Evolutionary conservation across 2,329 filamentous ascomycete genomes (phyloP).

Genomic region (Aspergillus aculeatinus): DNA sequence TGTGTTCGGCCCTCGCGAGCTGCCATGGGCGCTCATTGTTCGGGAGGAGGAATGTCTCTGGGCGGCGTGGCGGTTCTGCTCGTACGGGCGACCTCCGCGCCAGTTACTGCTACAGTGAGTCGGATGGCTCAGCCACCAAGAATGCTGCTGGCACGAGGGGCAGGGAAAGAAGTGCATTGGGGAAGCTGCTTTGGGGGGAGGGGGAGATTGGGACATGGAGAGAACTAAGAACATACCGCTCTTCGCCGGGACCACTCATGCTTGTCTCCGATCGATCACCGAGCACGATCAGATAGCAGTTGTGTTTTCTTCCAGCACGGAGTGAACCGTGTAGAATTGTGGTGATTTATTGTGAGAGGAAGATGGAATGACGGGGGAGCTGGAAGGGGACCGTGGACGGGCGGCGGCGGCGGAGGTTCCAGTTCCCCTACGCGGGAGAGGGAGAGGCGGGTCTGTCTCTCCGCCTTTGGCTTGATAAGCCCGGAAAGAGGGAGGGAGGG

Average conservation of each 20-base stretch:
- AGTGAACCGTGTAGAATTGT: neutral
- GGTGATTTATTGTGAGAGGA: neutral
- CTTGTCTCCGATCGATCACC: conserved; percentile 15
- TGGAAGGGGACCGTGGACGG: neutral
- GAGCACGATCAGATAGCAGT: neutral
- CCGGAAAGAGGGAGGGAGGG: neutral
- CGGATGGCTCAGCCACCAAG: neutral
- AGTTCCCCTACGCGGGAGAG: neutral
- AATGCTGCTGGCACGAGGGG: neutral
- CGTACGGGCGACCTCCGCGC: conserved; percentile 39
- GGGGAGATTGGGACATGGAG: neutral
- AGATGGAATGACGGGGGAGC: neutral
- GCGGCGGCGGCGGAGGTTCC: neutral
- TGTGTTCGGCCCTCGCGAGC: conserved; percentile 29
- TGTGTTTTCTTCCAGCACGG: neutral
- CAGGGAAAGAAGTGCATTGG: neutral
- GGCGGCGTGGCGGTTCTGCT: conserved; percentile 37
- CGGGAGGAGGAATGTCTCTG: conserved; percentile 37
- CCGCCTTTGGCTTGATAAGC: conserved; percentile 15
- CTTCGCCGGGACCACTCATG: conserved; percentile 40
- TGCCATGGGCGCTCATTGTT: conserved; percentile 35
- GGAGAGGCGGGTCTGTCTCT: conserved; percentile 6
- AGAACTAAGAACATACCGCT: conserved; percentile 30
- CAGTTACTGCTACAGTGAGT: conserved; percentile 29
- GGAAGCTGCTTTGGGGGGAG: neutral